Percentiles rank a stretch among this genome's conserved stretches.
Evolutionary conservation across 2,329 filamentous ascomycete species (phyloP).

Genomic region (Monilinia fructigena): DNA sequence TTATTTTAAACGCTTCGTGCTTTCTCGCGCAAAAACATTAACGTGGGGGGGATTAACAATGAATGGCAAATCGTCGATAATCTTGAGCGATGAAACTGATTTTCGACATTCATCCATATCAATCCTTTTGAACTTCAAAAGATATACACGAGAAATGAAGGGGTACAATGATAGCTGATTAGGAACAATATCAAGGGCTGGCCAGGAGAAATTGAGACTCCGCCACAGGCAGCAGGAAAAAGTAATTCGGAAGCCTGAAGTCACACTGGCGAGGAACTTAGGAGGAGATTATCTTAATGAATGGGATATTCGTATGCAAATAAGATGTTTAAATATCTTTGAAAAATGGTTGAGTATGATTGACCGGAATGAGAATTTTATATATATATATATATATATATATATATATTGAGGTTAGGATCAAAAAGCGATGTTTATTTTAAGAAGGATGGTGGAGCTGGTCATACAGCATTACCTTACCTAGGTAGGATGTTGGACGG

Average conservation of each 20-base stretch:
- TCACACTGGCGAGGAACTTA: constrained; percentile 7
- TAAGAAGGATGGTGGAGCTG: constrained; percentile 6
- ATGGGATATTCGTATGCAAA: neutral
- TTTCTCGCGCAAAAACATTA: constrained; percentile 1
- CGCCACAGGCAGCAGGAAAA: constrained; percentile 22
- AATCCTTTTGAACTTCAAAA: constrained; percentile 10
- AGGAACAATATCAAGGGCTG: constrained; percentile 6
- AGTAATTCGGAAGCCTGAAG: constrained; percentile 23
- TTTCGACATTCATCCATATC: neutral
- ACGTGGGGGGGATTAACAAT: neutral
- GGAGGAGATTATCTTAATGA: neutral
- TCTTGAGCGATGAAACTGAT: neutral
- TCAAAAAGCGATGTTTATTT: constrained; percentile 12
- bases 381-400: neutral
- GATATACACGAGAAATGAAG: neutral
- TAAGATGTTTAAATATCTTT: neutral
- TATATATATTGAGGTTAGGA: neutral
- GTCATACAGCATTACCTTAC: constrained; percentile 1
- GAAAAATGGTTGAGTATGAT: neutral
- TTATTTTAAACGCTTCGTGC: neutral
- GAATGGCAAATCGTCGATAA: neutral
- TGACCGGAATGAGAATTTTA: neutral
- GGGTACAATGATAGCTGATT: neutral
- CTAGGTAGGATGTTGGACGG: neutral
- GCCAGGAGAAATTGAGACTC: constrained; percentile 10